These are phyloP conservation scores for Neofusicoccum umdonicola DNA, from an alignment of 2,329 filamentous ascomycete species.

Conservation along the genomic window DNA sequence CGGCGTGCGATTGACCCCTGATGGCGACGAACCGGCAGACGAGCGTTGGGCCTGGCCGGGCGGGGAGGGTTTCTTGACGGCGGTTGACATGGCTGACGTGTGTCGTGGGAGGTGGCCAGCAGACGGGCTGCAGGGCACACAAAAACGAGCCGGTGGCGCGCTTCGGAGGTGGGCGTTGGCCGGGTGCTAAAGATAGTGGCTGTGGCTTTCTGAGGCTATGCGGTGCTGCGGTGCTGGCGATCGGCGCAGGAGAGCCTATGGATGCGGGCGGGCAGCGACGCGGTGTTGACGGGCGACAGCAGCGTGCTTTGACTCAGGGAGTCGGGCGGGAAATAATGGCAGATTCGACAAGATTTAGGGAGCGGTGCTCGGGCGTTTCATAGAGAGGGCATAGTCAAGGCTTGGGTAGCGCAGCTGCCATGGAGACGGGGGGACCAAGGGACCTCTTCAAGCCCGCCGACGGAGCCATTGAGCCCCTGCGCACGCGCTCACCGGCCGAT, in stretches of 20 bases:
- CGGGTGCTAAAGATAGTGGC: constrained; percentile 17
- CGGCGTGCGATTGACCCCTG: constrained; percentile 33
- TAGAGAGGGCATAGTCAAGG: constrained; percentile 11
- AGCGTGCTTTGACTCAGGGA: constrained; percentile 6
- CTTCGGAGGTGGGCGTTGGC: background rate
- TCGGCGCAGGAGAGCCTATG: constrained; percentile 1
- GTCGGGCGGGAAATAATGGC: constrained; percentile 14
- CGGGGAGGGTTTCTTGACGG: constrained; percentile 36
- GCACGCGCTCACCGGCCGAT: constrained; percentile 10
- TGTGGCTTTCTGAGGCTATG: constrained; percentile 14
- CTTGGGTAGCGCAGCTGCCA: constrained; percentile 12
- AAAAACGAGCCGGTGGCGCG: constrained; percentile 8
- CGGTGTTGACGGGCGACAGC: background rate
- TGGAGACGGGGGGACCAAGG: constrained; percentile 2
- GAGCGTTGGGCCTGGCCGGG: constrained; percentile 30
- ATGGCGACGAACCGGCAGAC: constrained; percentile 28
- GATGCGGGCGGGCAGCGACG: background rate
- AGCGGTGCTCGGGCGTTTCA: constrained; percentile 18
- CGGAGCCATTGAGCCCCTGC: background rate
- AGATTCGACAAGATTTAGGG: constrained; percentile 15
- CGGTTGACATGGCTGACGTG: constrained; percentile 31
- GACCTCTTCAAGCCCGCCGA: constrained; percentile 1
- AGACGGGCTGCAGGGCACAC: constrained; percentile 5
- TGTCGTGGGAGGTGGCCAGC: background rate
- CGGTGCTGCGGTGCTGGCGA: constrained; percentile 7